These are phyloP conservation scores for Paraphaeosphaeria sporulosa DNA, from an alignment of 2,329 filamentous ascomycete species.

Conservation along the genomic window DNA sequence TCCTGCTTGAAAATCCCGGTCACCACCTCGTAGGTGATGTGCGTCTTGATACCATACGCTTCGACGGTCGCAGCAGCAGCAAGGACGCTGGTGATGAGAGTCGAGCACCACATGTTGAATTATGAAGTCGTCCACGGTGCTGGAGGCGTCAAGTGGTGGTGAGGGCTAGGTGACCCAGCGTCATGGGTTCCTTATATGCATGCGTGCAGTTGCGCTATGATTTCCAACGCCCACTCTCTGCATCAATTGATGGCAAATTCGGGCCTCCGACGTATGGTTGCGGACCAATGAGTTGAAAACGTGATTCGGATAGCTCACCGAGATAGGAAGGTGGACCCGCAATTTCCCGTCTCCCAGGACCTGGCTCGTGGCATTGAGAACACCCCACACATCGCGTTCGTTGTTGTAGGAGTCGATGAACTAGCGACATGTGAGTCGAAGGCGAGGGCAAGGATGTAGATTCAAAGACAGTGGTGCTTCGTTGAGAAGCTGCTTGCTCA, in stretches of 20 bases:
- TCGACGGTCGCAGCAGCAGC: not conserved
- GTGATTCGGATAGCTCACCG: slow-evolving; percentile 3
- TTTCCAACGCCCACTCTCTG: not conserved
- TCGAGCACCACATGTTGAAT: slow-evolving; percentile 8
- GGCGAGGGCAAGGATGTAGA: not conserved
- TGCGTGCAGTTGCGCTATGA: not conserved
- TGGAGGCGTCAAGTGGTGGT: not conserved
- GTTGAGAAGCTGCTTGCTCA: not conserved
- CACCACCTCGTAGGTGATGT: slow-evolving; percentile 68
- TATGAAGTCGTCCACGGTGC: not conserved
- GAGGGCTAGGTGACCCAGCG: not conserved
- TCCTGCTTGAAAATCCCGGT: slow-evolving; percentile 72
- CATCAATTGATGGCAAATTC: not conserved
- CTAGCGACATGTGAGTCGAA: too few relatives aligned
- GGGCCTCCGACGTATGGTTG: not conserved
- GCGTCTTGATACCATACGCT: slow-evolving; percentile 17
- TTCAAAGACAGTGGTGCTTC: not conserved
- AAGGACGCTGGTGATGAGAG: not conserved
- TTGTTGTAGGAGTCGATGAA: not conserved
- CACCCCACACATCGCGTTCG: not conserved
- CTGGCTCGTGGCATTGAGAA: not conserved
- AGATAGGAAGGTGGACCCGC: slow-evolving; percentile 5
- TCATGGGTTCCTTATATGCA: slow-evolving; percentile 3
- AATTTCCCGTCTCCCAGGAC: not conserved
- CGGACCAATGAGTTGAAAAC: slow-evolving; percentile 10